Conservation (phyloP, 1,284 basidiomycete genomes). For the Heterobasidion occidentale region DNA sequence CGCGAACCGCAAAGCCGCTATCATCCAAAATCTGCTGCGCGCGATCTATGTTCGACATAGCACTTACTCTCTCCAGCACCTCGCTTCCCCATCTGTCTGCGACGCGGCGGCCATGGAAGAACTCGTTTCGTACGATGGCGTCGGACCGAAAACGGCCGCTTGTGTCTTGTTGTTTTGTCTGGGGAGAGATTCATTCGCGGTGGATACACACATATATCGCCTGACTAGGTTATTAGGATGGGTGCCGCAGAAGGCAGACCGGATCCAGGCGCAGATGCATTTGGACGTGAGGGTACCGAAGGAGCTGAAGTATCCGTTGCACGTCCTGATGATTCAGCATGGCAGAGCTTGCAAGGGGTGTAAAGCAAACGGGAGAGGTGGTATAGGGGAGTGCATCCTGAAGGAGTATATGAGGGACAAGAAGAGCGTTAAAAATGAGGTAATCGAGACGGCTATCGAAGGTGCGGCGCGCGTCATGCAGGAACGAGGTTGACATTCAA, state of each 20-base stretch:
- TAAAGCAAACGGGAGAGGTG: conserved; percentile 23
- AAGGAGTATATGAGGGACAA: conserved; percentile 21
- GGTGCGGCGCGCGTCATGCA: conserved; percentile 4
- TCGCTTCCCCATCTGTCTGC: conserved; percentile 33
- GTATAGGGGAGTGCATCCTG: conserved; percentile 19
- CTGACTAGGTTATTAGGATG: conserved; percentile 61
- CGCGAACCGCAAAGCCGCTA: conserved; percentile 65
- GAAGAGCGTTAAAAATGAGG: conserved; percentile 16
- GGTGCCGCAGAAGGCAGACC: conserved; percentile 57
- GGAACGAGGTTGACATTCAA: neutral
- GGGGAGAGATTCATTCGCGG: conserved; percentile 65
- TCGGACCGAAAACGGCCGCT: conserved; percentile 74
- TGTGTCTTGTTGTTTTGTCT: conserved; percentile 78
- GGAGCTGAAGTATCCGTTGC: conserved; percentile 63
- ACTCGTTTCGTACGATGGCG: conserved; percentile 59
- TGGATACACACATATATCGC: conserved; percentile 71
- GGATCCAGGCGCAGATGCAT: conserved; percentile 66
- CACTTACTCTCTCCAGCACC: conserved; percentile 47
- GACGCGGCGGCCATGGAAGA: conserved; percentile 65
- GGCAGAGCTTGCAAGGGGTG: conserved; percentile 50
- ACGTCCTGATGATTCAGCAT: conserved; percentile 65
- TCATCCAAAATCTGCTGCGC: conserved; percentile 52
- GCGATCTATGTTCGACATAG: conserved; percentile 48
- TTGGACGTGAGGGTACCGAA: conserved; percentile 56
- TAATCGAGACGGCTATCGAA: conserved; percentile 13